A percentile compares a stretch with the other conserved stretches of the same genome.
These are phyloP conservation scores for Trichoderma guizhouense DNA, from an alignment of 2,329 filamentous ascomycete species.

Conservation along the genomic window DNA sequence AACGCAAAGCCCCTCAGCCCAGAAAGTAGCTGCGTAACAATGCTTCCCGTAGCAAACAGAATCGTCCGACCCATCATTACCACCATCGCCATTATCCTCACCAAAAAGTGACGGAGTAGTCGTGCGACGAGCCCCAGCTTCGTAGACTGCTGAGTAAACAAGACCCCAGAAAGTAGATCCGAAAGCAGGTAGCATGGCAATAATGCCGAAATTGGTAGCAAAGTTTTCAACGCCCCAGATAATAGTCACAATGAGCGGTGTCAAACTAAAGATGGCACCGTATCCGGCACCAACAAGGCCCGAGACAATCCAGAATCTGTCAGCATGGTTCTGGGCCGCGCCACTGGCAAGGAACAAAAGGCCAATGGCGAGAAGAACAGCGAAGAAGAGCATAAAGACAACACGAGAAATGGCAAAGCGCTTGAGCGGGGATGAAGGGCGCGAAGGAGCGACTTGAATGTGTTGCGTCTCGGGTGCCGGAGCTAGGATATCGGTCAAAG, in stretches of 20 bases:
- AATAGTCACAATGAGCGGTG: slow-evolving; percentile 89
- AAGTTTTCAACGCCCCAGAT: slow-evolving; percentile 99
- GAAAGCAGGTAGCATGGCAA: slow-evolving; percentile 84
- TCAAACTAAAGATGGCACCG: slow-evolving; percentile 83
- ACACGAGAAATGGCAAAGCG: slow-evolving; percentile 70
- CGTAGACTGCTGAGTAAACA: slow-evolving; percentile 80
- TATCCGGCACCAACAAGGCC: slow-evolving; percentile 86
- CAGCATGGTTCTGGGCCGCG: slow-evolving; percentile 66
- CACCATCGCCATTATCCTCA: slow-evolving; percentile 28
- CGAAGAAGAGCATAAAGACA: slow-evolving; percentile 72
- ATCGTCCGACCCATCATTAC: slow-evolving; percentile 39
- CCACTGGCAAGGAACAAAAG: slow-evolving; percentile 77
- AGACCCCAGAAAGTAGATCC: slow-evolving; percentile 89
- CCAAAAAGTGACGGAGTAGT: slow-evolving; percentile 24
- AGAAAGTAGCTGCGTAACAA: slow-evolving; percentile 81
- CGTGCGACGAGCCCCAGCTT: slow-evolving; percentile 55
- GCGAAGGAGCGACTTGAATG: slow-evolving; percentile 41
- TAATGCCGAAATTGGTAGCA: slow-evolving; percentile 94
- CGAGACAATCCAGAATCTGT: slow-evolving; percentile 83
- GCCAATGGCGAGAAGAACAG: slow-evolving; percentile 68
- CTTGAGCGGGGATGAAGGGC: slow-evolving; percentile 27
- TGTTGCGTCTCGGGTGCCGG: slow-evolving; percentile 60
- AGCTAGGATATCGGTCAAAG: slow-evolving; percentile 82
- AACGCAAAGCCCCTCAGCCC: slow-evolving; percentile 79
- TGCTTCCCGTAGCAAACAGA: slow-evolving; percentile 74